Evolutionary conservation across 257 asterid genomes (phyloP), one percentile per base, ranked within the genome.

Genomic region (Gentiana straminea): DNA sequence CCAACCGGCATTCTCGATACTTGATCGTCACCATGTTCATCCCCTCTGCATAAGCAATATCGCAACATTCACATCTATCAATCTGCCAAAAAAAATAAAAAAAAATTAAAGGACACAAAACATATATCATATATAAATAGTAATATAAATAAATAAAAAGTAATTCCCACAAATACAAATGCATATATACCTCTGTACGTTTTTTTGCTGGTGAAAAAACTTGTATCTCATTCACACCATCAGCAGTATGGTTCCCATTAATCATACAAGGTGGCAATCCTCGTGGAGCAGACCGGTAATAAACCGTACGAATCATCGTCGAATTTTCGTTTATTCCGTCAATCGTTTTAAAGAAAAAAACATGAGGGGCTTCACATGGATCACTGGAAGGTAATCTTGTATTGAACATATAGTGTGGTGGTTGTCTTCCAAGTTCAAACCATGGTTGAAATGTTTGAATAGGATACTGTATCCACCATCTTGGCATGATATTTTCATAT

Each of bases 401-500:
- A 38, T 61, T 49, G 39, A 61, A 61, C 57, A 61, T 50, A 41
- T 36, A 61, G 37, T 13, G 12, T 32, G 65, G 57, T 61, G 49
- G 65, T 2, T 49, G 4, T 1, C 10, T 8, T 7, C 12, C 33
- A 24, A 35, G 7, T 6, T 13, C 10, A 7, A 2, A 0, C 65
- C 65, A 61, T 10, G 58, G 32, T 10, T 36, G 6, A 34, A 61
- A 61, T 5, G 65, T 61, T 49, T 61, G 41, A 39, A 61, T 49
- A 3, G 65, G 67, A 1, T 39, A 60, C 33, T 73, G 80, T 24
- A 86, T 61, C 54, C 67, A 61, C 44, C 83, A 84, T 43, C 95
- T 59, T 3, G 84, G 80, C 58, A 79, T 48, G 13, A 79, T 62
- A 33, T 63, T 62, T 73, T 84, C 90, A 52, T 89, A 89, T 32